Base-by-base conservation (phyloP, 1,284 basidiomycete species). In the Microbotryum violaceum region DNA sequence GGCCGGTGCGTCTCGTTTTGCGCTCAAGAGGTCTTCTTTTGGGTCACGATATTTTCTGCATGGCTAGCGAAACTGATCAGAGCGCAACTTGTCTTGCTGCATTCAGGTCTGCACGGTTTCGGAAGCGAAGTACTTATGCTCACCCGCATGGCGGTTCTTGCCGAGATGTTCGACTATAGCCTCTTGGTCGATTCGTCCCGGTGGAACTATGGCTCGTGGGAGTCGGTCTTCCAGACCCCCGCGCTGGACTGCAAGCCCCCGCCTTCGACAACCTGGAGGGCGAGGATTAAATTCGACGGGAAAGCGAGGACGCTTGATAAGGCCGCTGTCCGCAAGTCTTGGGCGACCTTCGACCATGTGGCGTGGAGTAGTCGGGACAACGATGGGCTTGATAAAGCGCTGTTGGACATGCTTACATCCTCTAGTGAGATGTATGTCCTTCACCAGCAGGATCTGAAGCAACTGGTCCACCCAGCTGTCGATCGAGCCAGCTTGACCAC, bases 151-250 rank as follows among this genome's bases (percentile, higher is more conserved):
- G 62, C 69, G n/a, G 25, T 63, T 2, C 59, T 71, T n/a, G 63
- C 69, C 9, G 25, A 54, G 6, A 56, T 64, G 31, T 70, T 46
- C 58, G 52, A 56, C 44, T 71, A 67, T 57, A 51, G 64, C 23
- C 61, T 71, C 31, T 50, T 70, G 20, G 45, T 66, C 54, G 70
- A 71, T 56, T 50, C 60, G 1, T 7, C 54, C 9, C 5, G 31
- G 3, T 71, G 70, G 70, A 71, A 71, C 56, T 70, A 71, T 54
- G 70, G 70, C 42, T 31, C 60, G 7, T 67, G 62, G 62, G 44
- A 45, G 6, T 60, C 65, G 54, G 58, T 58, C 52, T 64, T 64
- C 44, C 20, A 49, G 20, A 46, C 51, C 9, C 31, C 54, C 23
- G 18, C 5, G 18, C 10, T 42, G 7, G 42, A 57, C 37, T 64